Conservation (phyloP, 371 early-diverging fungal genomes). For the Mortierella sp. region DNA sequence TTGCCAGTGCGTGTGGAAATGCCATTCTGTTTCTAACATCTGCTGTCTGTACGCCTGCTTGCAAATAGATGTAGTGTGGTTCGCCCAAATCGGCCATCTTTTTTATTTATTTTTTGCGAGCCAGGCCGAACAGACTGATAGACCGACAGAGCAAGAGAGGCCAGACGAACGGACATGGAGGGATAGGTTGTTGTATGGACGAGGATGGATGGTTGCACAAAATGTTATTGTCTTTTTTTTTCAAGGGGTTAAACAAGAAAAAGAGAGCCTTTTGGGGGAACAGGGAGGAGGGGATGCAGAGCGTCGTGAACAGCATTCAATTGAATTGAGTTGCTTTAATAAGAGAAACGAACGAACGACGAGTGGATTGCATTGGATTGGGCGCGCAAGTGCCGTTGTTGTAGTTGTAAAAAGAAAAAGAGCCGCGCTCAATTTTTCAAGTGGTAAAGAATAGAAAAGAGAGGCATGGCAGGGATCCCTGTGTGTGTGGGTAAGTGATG, state of each 20-base stretch:
- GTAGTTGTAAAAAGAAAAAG: not conserved
- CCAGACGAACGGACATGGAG: not conserved
- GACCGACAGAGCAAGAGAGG: not conserved
- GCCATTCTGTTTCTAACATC: not conserved
- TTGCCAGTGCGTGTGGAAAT: not conserved
- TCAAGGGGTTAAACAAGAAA: not conserved
- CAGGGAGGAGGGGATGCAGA: not conserved
- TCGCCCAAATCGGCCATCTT: not conserved
- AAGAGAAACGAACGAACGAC: not conserved
- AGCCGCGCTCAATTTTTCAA: slow-evolving; percentile 1
- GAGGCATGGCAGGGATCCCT: not conserved
- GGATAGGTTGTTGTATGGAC: not conserved
- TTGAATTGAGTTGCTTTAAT: not conserved
- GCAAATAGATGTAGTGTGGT: slow-evolving; percentile 3
- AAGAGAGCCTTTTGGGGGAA: not conserved
- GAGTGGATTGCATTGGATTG: not conserved
- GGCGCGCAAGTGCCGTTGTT: not conserved
- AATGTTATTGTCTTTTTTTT: slow-evolving; percentile 1
- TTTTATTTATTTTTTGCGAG: slow-evolving; percentile 2
- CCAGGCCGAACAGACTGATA: no score
- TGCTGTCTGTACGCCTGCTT: no score
- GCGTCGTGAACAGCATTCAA: not conserved
- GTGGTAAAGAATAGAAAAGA: not conserved
- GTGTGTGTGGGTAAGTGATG: no score
- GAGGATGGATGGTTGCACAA: slow-evolving; percentile 6